phyloP scores from a whole-genome alignment of 2,329 filamentous ascomycete species.

The Biscogniauxia marginata region DNA sequence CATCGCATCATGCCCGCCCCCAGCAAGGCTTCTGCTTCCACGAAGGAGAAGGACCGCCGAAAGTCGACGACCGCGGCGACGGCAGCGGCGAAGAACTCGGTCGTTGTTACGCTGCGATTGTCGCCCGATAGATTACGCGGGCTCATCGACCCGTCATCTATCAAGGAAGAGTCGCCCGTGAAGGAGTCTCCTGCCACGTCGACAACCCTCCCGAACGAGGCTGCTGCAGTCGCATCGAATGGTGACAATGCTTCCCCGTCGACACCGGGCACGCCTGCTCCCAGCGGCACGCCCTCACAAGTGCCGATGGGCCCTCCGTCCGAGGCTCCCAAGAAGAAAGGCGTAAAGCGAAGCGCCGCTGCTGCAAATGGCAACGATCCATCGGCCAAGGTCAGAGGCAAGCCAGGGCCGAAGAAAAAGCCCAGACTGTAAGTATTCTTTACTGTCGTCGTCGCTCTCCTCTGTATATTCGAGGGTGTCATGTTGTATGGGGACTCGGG shows the following conservation, averaged over 20 bases:
- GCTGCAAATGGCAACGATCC: constrained; percentile 58
- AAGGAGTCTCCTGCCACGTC: constrained; percentile 48
- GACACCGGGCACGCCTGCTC: constrained; percentile 56
- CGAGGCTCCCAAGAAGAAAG: constrained; percentile 72
- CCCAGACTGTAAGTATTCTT: constrained; percentile 75
- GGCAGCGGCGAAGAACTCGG: constrained; percentile 29
- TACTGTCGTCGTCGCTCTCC: background rate
- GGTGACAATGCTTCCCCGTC: constrained; percentile 60
- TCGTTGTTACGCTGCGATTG: constrained; percentile 54
- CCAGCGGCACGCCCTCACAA: constrained; percentile 55
- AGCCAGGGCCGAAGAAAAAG: constrained; percentile 97
- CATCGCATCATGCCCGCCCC: constrained; percentile 35
- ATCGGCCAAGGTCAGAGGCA: constrained; percentile 70
- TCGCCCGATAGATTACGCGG: constrained; percentile 49
- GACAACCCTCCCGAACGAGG: constrained; percentile 35
- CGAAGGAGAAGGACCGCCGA: constrained; percentile 46
- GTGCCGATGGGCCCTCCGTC: constrained; percentile 58
- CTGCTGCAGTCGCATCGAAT: constrained; percentile 42
- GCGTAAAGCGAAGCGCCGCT: constrained; percentile 66
- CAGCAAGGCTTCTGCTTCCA: constrained; percentile 34
- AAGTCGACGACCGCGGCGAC: constrained; percentile 33
- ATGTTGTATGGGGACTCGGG: background rate
- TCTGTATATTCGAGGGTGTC: background rate
- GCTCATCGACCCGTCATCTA: constrained; percentile 44
- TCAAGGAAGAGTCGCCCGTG: constrained; percentile 44